A percentile compares a stretch with the other conserved stretches of the same genome.
phyloP scores from a whole-genome alignment of 192 early-diverging fungal genomes.

The Backusella luteola region DNA sequence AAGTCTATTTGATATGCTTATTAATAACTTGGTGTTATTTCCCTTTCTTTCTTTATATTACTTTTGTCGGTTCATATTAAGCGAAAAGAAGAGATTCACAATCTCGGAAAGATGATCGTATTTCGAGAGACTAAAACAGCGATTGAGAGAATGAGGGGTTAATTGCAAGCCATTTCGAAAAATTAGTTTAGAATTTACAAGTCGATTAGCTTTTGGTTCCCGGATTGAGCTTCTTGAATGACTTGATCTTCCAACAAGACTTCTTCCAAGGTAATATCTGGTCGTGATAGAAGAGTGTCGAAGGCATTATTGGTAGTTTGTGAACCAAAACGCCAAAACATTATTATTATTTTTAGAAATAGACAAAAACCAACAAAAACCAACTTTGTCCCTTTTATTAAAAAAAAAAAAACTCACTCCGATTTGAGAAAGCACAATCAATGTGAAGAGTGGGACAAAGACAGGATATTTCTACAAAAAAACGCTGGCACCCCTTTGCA shows the following conservation, averaged over 20 bases:
- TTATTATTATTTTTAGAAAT: conserved; percentile 32
- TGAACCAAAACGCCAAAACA: conserved; percentile 96
- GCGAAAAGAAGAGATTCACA: conserved; percentile 5
- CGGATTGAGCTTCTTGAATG: conserved; percentile 92
- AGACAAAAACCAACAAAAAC: neutral
- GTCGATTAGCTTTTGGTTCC: conserved; percentile 89
- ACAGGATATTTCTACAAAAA: neutral
- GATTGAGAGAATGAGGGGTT: neutral
- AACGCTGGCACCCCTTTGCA: no score
- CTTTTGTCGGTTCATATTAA: conserved; percentile 10
- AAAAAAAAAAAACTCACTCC: neutral
- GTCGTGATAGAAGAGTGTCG: conserved; percentile 88
- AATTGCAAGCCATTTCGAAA: neutral
- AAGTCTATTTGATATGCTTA: neutral
- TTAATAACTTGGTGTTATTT: neutral
- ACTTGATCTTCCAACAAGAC: conserved; percentile 90
- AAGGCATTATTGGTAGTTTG: conserved; percentile 82
- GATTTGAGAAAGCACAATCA: neutral
- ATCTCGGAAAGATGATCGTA: neutral
- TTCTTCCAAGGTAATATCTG: conserved; percentile 87
- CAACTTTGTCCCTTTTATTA: neutral
- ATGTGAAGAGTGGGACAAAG: neutral
- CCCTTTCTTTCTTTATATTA: neutral
- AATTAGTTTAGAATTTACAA: conserved; percentile 49
- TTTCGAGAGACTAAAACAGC: neutral